Base-by-base conservation (phyloP, 2,329 filamentous ascomycete species). In the Ceratocystis eucalypticola region DNA sequence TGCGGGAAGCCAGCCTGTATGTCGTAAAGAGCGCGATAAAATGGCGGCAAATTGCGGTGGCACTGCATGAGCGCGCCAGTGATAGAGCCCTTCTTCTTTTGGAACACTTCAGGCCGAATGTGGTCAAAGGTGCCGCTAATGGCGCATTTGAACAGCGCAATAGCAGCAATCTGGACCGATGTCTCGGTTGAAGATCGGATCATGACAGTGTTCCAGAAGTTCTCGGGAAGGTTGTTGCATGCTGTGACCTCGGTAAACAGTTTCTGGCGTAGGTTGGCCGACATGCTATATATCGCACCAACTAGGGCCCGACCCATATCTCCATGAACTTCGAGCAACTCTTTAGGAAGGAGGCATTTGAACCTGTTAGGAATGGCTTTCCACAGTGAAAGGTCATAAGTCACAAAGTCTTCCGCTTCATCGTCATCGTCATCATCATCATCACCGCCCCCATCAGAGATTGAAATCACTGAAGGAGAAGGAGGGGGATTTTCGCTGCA, bases 391-490 rank as follows among this genome's bases (percentile, higher is more conserved):
- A 69, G 30, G 20, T 66, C 64, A 17, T 66, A 62, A 28, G 48
- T 22, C 28, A 65, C 59, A 17, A 22, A 68, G 3, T 63, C 65
- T 5, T 69, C 70, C 15, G 67, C 70, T 5, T 68, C 62, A 0
- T 70, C 71, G 2, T 70, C 70, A 1, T 70, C 65, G 17, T 71
- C 70, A 15, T 70, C 66, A 15, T 70, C 71, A 1, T 70, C 71
- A 1, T 70, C 70, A 1, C 70, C 64, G 17, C 71, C 70, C 15
- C 70, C 66, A n/a, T 65, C 64, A 2, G 61, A 66, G 28, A 66
- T 66, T 65, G 17, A 74, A 15, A 77, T 75, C 6, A 62, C 17
- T 22, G 53, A 66, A 28, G 28, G 30, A 5, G 61, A 59, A 6
- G 10, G n/a, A 20, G 53, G 20, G 1, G 7, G 10, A 28, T 10